These are phyloP conservation scores for Colletotrichum lentis DNA, from an alignment of 2,329 filamentous ascomycete species.

Conservation along the genomic window DNA sequence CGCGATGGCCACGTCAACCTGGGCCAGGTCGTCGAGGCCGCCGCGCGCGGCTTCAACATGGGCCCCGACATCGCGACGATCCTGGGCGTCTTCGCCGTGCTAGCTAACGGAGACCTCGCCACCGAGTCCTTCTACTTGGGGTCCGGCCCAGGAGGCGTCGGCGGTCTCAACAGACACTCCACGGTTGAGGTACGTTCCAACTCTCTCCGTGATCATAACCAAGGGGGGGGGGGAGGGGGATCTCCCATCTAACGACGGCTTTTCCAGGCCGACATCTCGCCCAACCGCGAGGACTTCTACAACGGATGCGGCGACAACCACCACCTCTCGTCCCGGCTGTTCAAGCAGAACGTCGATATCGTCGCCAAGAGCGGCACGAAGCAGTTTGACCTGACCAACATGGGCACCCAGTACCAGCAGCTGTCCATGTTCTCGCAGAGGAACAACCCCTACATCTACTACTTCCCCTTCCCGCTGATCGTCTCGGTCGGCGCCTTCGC, in stretches of 20 bases:
- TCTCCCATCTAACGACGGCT: background rate
- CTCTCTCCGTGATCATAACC: background rate
- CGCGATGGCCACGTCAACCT: conserved; percentile 46
- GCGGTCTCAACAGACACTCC: conserved; percentile 32
- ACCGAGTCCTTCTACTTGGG: conserved; percentile 30
- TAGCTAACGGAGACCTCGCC: conserved; percentile 9
- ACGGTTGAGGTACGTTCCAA: conserved; percentile 24
- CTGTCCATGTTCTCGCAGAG: conserved; percentile 28
- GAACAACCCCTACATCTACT: conserved; percentile 33
- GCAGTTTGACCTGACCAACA: conserved; percentile 30
- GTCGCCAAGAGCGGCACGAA: conserved; percentile 22
- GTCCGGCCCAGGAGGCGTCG: conserved; percentile 19
- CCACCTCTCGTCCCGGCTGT: conserved; percentile 27
- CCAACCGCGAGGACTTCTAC: conserved; percentile 32
- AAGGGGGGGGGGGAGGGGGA: too few relatives aligned
- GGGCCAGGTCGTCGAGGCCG: conserved; percentile 28
- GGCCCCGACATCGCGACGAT: conserved; percentile 12
- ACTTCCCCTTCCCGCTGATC: conserved; percentile 30
- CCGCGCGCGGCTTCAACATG: conserved; percentile 32
- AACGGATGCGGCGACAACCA: conserved; percentile 32
- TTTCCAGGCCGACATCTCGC: conserved; percentile 18
- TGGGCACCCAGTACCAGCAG: conserved; percentile 30
- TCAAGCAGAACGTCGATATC: conserved; percentile 33
- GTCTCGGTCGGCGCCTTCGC: conserved; percentile 24
- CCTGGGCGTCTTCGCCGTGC: conserved; percentile 21